Evolutionary conservation across 345 rosid species (phyloP).

Genomic region (Arabidopsis thaliana): DNA sequence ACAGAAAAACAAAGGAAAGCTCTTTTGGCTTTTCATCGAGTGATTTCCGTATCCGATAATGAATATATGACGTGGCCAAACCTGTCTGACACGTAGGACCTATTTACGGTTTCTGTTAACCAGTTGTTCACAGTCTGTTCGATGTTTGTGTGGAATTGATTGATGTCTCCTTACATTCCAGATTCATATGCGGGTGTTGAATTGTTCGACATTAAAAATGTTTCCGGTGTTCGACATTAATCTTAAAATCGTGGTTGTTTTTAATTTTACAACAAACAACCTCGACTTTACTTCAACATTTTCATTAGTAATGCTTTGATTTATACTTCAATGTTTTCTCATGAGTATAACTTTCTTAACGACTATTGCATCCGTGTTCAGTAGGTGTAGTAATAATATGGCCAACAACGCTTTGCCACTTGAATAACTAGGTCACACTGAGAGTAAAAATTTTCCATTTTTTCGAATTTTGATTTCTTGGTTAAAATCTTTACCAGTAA

Average conservation of each 20-base stretch:
- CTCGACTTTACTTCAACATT: too few relatives aligned
- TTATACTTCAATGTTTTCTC: too few relatives aligned
- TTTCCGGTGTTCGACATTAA: too few relatives aligned
- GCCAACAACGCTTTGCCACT: not conserved
- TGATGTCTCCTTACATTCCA: too few relatives aligned
- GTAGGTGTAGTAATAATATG: too few relatives aligned
- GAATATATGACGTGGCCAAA: constrained; percentile 10
- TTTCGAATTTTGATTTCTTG: not conserved
- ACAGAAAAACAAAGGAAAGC: constrained; percentile 29
- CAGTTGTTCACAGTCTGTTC: not conserved
- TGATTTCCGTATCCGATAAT: constrained; percentile 22
- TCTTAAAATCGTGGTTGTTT: too few relatives aligned
- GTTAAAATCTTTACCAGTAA: constrained; percentile 21
- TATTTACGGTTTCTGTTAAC: constrained; percentile 9
- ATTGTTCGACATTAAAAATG: too few relatives aligned
- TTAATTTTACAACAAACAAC: too few relatives aligned
- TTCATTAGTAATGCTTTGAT: too few relatives aligned
- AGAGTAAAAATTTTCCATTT: not conserved
- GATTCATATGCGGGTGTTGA: too few relatives aligned
- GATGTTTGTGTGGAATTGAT: not conserved
- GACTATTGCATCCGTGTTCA: too few relatives aligned
- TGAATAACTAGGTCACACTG: not conserved
- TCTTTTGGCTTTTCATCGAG: constrained; percentile 4
- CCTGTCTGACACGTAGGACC: constrained; percentile 5
- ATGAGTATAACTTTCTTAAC: too few relatives aligned